Evolutionary conservation across 306 rosid genomes (phyloP), one percentile per base, ranked within the genome.

Genomic region (Oemleria cerasiformis): DNA sequence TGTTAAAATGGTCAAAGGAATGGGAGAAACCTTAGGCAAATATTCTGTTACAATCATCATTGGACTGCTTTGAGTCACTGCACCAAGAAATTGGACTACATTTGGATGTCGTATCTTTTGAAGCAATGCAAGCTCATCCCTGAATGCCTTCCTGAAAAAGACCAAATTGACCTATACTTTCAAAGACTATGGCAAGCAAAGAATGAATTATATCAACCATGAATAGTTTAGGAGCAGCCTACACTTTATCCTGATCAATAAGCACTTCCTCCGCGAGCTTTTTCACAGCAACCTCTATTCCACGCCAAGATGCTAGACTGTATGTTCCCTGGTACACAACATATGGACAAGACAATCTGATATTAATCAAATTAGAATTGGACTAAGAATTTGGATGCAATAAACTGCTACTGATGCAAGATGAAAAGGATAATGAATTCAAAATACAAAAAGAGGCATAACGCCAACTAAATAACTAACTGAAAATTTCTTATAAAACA

Each of bases 11-110:
- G 19, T 39, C 21, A 45, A 54, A 40, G 43, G 47, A n/a, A 50
- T 71, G 59, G 74, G 65, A 75, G 75, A 85, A 55, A 93, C 97
- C 98, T 93, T 91, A 64, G 98, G 94, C 85, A 93, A 95, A 84
- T 86, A 93, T 84, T 93, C 98, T 40, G 88, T 93, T 77, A 93
- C 96, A 74, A 93, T 93, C 98, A 93, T 93, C 97, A 93, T 91
- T 12, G 98, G 98, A 79, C 94, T 93, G 84, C 96, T 93, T 79
- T 93, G 97, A 68, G 98, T 93, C 77, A 93, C 98, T 44, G 98
- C 98, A 80, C 98, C 98, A 63, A 93, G 87, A 91, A 93, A 93
- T 74, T 93, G 98, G 53, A 93, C 94, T 5, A 93, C 97, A 74
- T 93, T 93, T 57, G 98, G 98, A 85, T 93, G 98, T 49, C 98